Percentiles rank a stretch among this genome's conserved stretches.
phyloP scores from a whole-genome alignment of 1,139 yeast genomes.

The Yarrowia galli region DNA sequence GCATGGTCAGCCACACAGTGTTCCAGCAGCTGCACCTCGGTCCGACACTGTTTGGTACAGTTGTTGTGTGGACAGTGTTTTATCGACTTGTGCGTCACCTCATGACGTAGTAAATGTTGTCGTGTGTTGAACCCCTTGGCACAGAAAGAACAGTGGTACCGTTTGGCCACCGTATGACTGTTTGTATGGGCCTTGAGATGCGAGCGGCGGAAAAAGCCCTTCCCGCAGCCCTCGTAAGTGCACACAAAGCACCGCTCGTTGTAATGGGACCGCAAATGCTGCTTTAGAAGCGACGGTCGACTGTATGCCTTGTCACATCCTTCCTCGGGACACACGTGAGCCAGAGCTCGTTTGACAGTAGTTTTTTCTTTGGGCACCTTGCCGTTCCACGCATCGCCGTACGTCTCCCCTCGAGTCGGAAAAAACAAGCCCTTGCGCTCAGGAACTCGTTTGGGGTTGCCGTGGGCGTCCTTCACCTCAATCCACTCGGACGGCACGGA shows the following conservation, averaged over 20 bases:
- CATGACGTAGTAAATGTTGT: constrained; percentile 88
- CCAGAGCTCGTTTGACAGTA: constrained; percentile 57
- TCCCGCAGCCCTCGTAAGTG: constrained; percentile 60
- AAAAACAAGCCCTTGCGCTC: constrained; percentile 27
- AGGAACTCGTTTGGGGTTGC: constrained; percentile 30
- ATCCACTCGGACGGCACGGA: constrained; percentile 13
- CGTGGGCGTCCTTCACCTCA: constrained; percentile 32
- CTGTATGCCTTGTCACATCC: constrained; percentile 80
- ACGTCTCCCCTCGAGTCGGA: constrained; percentile 19
- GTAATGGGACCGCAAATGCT: constrained; percentile 70
- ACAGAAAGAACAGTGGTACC: constrained; percentile 77
- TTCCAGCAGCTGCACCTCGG: constrained; percentile 78
- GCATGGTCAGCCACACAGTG: constrained; percentile 71
- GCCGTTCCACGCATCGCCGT: constrained; percentile 41
- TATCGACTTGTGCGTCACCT: constrained; percentile 74
- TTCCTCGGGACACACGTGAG: constrained; percentile 63
- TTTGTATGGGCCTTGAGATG: constrained; percentile 79
- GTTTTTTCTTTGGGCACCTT: constrained; percentile 40
- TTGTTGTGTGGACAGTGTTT: constrained; percentile 65
- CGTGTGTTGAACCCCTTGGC: constrained; percentile 81
- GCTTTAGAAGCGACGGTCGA: constrained; percentile 82
- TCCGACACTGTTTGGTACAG: constrained; percentile 73
- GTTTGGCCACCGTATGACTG: constrained; percentile 66
- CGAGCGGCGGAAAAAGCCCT: constrained; percentile 73
- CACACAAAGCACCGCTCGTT: constrained; percentile 83